Percentiles rank a stretch among this genome's conserved stretches.
Conservation (phyloP, 2,329 filamentous ascomycete genomes). For the Fusarium burgessii region DNA sequence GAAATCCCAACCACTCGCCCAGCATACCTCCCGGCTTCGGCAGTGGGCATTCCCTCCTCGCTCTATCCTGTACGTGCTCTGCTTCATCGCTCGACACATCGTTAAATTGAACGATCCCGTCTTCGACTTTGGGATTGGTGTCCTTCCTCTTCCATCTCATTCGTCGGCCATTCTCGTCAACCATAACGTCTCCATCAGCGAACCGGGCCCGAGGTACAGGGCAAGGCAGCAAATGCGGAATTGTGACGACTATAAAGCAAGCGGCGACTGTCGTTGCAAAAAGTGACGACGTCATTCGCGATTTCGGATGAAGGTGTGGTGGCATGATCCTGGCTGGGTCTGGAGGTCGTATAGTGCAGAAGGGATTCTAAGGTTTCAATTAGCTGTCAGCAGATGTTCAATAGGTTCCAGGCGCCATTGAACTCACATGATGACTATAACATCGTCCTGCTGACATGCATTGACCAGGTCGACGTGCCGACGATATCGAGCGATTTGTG, state of each 20-base stretch:
- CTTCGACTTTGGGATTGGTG: slow-evolving; percentile 54
- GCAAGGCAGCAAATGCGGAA: slow-evolving; percentile 92
- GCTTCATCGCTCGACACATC: slow-evolving; percentile 54
- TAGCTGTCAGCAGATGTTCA: slow-evolving; percentile 37
- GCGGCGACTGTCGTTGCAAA: slow-evolving; percentile 93
- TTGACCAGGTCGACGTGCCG: slow-evolving; percentile 40
- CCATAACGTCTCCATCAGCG: slow-evolving; percentile 73
- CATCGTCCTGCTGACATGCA: slow-evolving; percentile 43
- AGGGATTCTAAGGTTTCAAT: slow-evolving; percentile 46
- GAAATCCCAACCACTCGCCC: slow-evolving; percentile 80
- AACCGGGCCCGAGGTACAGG: slow-evolving; percentile 82
- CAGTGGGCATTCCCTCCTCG: slow-evolving; percentile 84
- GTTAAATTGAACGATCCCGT: slow-evolving; percentile 63
- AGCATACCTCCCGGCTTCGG: slow-evolving; percentile 88
- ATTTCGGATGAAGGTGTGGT: slow-evolving; percentile 92
- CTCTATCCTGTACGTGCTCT: slow-evolving; percentile 53
- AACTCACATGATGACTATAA: slow-evolving; percentile 43
- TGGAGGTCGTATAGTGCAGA: slow-evolving; percentile 21
- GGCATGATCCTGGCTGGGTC: slow-evolving; percentile 68
- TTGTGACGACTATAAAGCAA: slow-evolving; percentile 90
- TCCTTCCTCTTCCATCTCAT: slow-evolving; percentile 58
- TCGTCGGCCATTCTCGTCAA: slow-evolving; percentile 60
- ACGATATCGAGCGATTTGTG: slow-evolving; percentile 46
- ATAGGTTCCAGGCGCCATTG: slow-evolving; percentile 36
- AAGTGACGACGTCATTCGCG: slow-evolving; percentile 90